Evolutionary conservation across 345 rosid species (phyloP), one percentile per base, ranked within the genome.

Genomic region (Diplotaxis tenuifolia): DNA sequence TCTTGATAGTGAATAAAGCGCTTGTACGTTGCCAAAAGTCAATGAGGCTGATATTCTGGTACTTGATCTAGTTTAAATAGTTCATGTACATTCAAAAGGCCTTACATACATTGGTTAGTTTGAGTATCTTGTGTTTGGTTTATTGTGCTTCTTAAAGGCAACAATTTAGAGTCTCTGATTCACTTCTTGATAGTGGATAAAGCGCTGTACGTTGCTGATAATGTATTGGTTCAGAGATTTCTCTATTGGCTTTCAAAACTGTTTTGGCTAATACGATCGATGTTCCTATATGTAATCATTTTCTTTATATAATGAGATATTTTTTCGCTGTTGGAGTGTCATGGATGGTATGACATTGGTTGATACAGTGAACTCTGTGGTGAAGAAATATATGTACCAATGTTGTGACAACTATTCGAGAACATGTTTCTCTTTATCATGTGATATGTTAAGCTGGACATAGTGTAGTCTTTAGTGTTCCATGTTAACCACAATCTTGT

Each of bases 1-100:
- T n/a, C n/a, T n/a, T n/a, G n/a, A n/a, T 89, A 65, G 88, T 78
- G 91, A 65, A 60, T 60, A 72, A 74, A 86, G 94, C 76, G 95
- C 95, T n/a, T 85, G 82, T 87, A 87, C 91, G 87, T 87, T 88
- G 91, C 93, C 88, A 9, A 88, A 3, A 86, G 15, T 0, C 7
- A 73, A 8, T 54, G 75, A 72, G 72, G 76, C 76, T 70, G 84
- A 82, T 84, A 85, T 89, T 85, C 83, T 86, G 80, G 81, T 75
- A 68, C 73, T 16, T 7, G 75, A 62, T 70, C 58, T 55, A 75
- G 63, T 16, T 19, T 0, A 9, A n/a, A 16, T 31, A 57, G 77
- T 45, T 65, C 52, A 2, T 70, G 62, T 81, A 83, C 90, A 79
- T 89, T 87, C 91, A 79, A 85, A 85, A 40, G 65, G 40, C 73